These are phyloP conservation scores for Monosporascus sp. DNA, from an alignment of 2,329 filamentous ascomycete species.

Conservation along the genomic window DNA sequence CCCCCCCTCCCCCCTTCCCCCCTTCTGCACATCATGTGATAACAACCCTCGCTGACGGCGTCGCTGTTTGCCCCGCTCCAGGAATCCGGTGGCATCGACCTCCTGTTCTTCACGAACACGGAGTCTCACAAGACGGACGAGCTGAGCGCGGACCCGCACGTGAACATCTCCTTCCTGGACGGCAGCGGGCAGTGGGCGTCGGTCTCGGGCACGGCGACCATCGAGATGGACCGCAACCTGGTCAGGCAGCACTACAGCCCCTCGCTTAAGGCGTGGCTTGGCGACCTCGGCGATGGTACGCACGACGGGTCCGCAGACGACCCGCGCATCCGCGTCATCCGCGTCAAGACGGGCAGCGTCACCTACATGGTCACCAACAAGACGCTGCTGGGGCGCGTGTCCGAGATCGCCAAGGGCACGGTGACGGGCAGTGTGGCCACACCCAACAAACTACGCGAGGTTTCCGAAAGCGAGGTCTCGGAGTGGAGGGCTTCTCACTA, in stretches of 20 bases:
- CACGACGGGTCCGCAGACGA: constrained; percentile 79
- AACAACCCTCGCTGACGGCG: no score
- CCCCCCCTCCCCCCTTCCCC: no score
- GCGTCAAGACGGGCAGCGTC: constrained; percentile 64
- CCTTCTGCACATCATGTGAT: neutral
- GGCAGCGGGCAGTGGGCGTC: constrained; percentile 78
- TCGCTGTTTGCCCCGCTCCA: constrained; percentile 26
- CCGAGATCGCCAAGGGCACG: constrained; percentile 70
- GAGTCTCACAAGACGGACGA: constrained; percentile 85
- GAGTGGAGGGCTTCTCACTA: constrained; percentile 41
- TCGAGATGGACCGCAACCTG: constrained; percentile 63
- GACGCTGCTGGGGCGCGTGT: constrained; percentile 56
- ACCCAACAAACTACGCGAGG: constrained; percentile 71
- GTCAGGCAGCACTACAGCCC: constrained; percentile 73
- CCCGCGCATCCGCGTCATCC: constrained; percentile 75
- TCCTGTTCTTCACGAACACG: constrained; percentile 87
- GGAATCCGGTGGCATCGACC: constrained; percentile 74
- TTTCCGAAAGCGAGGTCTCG: constrained; percentile 61
- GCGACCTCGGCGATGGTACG: constrained; percentile 75
- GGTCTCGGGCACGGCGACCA: constrained; percentile 64
- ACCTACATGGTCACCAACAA: constrained; percentile 64
- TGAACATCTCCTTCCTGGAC: constrained; percentile 80
- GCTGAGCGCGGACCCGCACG: constrained; percentile 62
- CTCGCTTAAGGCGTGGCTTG: constrained; percentile 75
- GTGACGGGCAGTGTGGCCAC: constrained; percentile 65